Conservation (phyloP, 768 basidiomycete species). For the Mycena kentingensis region DNA sequence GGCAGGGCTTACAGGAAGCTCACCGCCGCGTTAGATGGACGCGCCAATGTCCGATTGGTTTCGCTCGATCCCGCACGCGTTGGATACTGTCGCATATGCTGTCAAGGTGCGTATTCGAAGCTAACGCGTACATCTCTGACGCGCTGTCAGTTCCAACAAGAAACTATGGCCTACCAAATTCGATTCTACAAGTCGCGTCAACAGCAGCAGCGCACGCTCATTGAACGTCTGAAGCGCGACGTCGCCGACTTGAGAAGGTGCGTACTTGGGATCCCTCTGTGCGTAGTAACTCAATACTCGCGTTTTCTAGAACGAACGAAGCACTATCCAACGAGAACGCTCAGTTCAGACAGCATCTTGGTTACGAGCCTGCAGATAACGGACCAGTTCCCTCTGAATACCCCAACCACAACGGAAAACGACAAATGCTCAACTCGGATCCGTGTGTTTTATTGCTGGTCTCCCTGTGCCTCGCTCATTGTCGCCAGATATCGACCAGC, state of each 20-base stretch:
- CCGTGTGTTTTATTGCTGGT: constrained; percentile 39
- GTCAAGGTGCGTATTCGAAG: constrained; percentile 48
- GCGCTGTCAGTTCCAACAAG: constrained; percentile 69
- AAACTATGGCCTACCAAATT: constrained; percentile 68
- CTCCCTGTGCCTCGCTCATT: background rate
- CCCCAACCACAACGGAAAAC: constrained; percentile 65
- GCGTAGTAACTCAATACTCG: constrained; percentile 7
- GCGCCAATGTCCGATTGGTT: constrained; percentile 86
- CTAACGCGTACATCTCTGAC: background rate
- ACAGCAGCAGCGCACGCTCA: constrained; percentile 52
- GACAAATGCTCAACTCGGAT: constrained; percentile 50
- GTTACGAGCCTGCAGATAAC: constrained; percentile 23
- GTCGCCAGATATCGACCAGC: constrained; percentile 26
- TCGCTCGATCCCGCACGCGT: constrained; percentile 55
- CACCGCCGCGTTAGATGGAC: constrained; percentile 56
- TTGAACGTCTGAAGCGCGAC: constrained; percentile 57
- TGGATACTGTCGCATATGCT: constrained; percentile 68
- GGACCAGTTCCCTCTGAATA: constrained; percentile 36
- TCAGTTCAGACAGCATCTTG: constrained; percentile 43
- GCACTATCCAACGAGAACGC: constrained; percentile 51
- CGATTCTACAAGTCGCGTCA: constrained; percentile 61
- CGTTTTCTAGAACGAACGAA: constrained; percentile 47
- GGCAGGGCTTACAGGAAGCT: background rate
- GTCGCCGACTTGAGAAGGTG: constrained; percentile 61
- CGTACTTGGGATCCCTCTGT: constrained; percentile 11